Evolutionary conservation across 495 filamentous ascomycete species (phyloP), one percentile per base, ranked within the genome.

Genomic region (Lophiotrema nucula): DNA sequence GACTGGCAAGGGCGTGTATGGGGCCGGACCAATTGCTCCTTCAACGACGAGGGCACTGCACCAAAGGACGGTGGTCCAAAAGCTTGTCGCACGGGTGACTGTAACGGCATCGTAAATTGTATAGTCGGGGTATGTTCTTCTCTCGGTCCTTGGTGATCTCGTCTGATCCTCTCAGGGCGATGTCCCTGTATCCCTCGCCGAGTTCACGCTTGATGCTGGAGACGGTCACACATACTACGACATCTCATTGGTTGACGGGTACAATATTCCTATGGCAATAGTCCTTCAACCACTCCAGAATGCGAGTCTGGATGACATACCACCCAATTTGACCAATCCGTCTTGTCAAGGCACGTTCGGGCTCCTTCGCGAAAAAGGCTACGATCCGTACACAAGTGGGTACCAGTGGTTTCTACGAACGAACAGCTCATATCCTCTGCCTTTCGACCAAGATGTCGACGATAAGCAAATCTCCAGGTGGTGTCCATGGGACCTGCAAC

Each of bases 171-270:
- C 25, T 58, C 33, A 68, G 82, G 87, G 88, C 16, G 76, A 77
- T 26, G 76, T 81, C 2, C 88, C 88, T 1, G 80, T 79, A 4
- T 88, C 86, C 2, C 77, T 92, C 4, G 87, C 85, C 16, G 88
- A 92, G 60, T 88, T 90, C 68, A 89, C 84, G 46, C 79, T 91
- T 35, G 74, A 77, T 33, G 72, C 75, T n/a, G 69, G 72, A 27
- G 74, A 76, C 51, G 75, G 72, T 12, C 82, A 89, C 66, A 85
- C 82, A 3, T 92, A 86, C 70, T 91, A 90, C 70, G 89, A 92
- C 70, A 87, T 92, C 56, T 89, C 87, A 28, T 79, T 92, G 28
- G 88, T 92, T 24, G 88, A 92, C 68, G 88, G 89, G 37, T 91
- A 92, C 77, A 91, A 92, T 69, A 72, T 92, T 8, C 86, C 87